phyloP scores from a whole-genome alignment of 2,329 filamentous ascomycete species.

The Achaetomium macrosporum region DNA sequence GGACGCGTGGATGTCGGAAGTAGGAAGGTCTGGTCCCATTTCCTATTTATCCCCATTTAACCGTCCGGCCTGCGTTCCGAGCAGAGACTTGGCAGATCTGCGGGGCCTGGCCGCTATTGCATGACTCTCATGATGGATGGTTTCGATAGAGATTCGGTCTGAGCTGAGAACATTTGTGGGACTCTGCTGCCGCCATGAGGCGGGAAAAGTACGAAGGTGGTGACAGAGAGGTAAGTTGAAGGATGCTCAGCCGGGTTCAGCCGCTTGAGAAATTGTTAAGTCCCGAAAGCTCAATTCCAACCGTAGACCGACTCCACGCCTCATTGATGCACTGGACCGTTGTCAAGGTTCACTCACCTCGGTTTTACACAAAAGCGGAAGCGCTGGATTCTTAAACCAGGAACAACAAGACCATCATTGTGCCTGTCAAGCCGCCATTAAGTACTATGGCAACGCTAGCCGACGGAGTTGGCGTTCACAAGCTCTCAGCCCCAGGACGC shows the following conservation, averaged over 20 bases:
- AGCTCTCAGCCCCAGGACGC: constrained; percentile 6
- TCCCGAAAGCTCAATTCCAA: no score
- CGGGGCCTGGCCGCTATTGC: constrained; percentile 6
- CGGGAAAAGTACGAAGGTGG: no score
- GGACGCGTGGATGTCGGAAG: constrained; percentile 24
- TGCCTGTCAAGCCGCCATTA: background rate
- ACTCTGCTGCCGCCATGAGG: no score
- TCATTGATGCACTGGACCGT: no score
- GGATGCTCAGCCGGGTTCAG: no score
- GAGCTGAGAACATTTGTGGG: no score
- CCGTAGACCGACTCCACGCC: no score
- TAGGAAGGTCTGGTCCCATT: constrained; percentile 18
- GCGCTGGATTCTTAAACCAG: background rate
- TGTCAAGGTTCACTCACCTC: background rate
- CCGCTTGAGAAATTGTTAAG: no score
- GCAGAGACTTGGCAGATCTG: constrained; percentile 18
- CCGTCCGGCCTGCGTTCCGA: constrained; percentile 25
- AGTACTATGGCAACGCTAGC: no score
- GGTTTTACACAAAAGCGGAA: no score
- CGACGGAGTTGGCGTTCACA: background rate
- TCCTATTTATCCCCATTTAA: constrained; percentile 35
- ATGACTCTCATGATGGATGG: background rate
- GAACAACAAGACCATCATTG: background rate
- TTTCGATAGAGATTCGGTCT: background rate
- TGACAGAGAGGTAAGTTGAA: no score